Evolutionary conservation across 2,329 filamentous ascomycete species (phyloP), one percentile per base, ranked within the genome.

Genomic region (Rutstroemia sydowiana): DNA sequence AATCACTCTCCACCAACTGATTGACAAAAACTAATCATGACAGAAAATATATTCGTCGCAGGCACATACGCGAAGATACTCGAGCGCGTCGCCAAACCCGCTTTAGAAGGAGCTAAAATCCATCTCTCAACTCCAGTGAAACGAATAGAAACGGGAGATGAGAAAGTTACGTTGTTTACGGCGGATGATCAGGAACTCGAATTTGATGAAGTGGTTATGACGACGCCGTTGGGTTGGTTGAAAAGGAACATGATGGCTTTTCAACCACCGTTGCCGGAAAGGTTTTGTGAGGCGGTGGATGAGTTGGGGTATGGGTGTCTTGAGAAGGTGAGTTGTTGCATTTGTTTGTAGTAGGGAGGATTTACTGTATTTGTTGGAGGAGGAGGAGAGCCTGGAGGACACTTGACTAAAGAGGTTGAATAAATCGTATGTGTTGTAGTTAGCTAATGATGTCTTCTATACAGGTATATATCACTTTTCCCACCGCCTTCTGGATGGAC

Each of bases 401-500:
- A n/a, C n/a, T n/a, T n/a, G n/a, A n/a, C n/a, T n/a, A n/a, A n/a
- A n/a, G n/a, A n/a, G n/a, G n/a, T n/a, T n/a, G n/a, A n/a, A n/a
- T n/a, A n/a, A n/a, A n/a, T n/a, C n/a, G n/a, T n/a, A n/a, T n/a
- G n/a, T n/a, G n/a, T 48, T 31, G 28, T 26, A 4, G 23, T 26
- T 8, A 26, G 8, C 23, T 26, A 26, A 4, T 26, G 8, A 8
- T 4, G 4, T 26, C 4, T 26, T 26, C 7, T 31, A 16, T n/a
- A 18, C 3, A 67, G 64, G 61, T 66, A 3, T 68, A 66, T 58
- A 68, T 81, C 16, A 79, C 74, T 3, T 87, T 87, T 60, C 78
- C 82, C 0, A 63, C 61, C 8, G 78, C 82, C 0, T 87, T 84
- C 65, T 87, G 84, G 83, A 69, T 58, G 3, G 52, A 57, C n/a